Conservation (phyloP, 176 grass and related monocot species). For the Puccinellia tenuiflora region DNA sequence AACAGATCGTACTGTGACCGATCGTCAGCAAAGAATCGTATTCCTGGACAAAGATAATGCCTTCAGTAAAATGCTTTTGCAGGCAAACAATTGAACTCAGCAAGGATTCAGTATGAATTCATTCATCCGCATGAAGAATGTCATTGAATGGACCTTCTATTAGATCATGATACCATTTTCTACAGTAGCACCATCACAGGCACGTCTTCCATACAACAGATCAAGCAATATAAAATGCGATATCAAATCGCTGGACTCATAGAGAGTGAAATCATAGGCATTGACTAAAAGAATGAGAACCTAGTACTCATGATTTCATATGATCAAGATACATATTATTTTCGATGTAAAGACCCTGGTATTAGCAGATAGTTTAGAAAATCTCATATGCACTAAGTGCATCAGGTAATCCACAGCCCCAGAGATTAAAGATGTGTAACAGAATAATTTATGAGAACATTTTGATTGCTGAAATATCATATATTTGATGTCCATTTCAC, state of each 20-base stretch:
- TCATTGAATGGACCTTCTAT: background rate
- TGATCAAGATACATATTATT: background rate
- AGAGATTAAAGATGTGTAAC: background rate
- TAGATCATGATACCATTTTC: background rate
- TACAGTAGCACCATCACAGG: background rate
- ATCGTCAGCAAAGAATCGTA: slow-evolving; percentile 52
- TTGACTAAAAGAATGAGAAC: background rate
- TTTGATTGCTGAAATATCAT: background rate
- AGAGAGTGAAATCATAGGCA: background rate
- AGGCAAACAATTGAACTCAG: background rate
- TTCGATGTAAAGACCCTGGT: background rate
- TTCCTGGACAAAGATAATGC: slow-evolving; percentile 28
- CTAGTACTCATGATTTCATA: background rate
- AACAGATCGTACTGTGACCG: slow-evolving; percentile 61
- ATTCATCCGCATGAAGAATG: background rate
- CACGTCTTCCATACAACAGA: background rate
- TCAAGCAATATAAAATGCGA: background rate
- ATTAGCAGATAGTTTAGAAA: background rate
- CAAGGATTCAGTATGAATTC: background rate
- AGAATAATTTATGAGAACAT: background rate
- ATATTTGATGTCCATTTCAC: background rate
- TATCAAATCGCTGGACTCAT: background rate
- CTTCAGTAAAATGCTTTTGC: background rate
- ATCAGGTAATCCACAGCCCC: background rate
- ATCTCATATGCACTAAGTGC: background rate